phyloP scores from a whole-genome alignment of 768 basidiomycete species.

The Dioszegia aurantiaca region DNA sequence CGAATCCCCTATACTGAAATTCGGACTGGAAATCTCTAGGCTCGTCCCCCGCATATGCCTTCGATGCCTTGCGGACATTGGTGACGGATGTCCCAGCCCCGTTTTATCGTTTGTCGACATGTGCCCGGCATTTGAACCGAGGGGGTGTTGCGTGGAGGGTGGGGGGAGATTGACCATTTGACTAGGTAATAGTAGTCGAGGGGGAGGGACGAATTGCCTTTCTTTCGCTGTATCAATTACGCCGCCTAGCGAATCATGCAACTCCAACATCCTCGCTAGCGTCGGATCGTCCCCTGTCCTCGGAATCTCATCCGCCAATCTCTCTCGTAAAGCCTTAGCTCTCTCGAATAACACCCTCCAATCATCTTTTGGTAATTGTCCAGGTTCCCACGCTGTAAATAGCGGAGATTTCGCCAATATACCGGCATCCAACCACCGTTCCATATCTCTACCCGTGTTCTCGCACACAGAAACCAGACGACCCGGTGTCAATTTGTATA shows the following conservation, averaged over 20 bases:
- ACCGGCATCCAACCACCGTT: conserved; percentile 35
- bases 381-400: conserved; percentile 35
- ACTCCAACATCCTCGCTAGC: conserved; percentile 64
- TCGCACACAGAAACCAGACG: conserved; percentile 38
- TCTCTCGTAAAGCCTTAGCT: conserved; percentile 56
- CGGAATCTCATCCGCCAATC: conserved; percentile 58
- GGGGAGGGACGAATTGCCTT: conserved; percentile 28
- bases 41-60: conserved; percentile 61
- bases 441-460: conserved; percentile 32
- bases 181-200: conserved; percentile 38
- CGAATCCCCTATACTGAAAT: conserved; percentile 57
- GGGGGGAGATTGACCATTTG: conserved; percentile 30
- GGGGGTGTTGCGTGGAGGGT: too few species aligned
- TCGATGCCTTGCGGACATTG: conserved; percentile 21
- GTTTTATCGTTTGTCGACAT: too few species aligned
- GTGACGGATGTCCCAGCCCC: conserved; percentile 12
- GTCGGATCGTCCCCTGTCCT: conserved; percentile 40
- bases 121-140: too few species aligned
- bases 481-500: conserved; percentile 50
- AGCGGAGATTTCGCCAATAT: conserved; percentile 4
- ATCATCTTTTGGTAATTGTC: conserved; percentile 38
- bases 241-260: conserved; percentile 69
- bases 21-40: conserved; percentile 68
- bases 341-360: conserved; percentile 40
- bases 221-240: conserved; percentile 58